phyloP scores from a whole-genome alignment of 1,284 basidiomycete species.

The Cutaneotrichosporon arboriforme region DNA sequence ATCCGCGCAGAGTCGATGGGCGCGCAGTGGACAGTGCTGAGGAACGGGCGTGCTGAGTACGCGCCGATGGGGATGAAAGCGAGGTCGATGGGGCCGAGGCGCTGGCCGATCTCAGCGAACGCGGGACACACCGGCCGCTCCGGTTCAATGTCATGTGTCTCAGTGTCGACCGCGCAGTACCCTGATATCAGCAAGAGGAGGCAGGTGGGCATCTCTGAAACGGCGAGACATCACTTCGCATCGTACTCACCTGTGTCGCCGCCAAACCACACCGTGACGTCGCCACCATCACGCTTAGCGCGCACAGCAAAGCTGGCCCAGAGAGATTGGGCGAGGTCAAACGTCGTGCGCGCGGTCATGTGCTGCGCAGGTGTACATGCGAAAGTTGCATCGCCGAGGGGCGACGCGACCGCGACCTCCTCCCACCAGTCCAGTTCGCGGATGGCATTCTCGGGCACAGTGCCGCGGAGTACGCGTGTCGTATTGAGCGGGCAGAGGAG shows the following conservation, averaged over 20 bases:
- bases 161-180: constrained; percentile 50
- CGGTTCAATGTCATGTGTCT: constrained; percentile 41
- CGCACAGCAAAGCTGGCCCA: constrained; percentile 61
- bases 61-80: constrained; percentile 65
- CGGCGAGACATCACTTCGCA: too few species aligned
- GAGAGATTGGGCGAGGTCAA: constrained; percentile 55
- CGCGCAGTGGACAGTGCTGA: constrained; percentile 58
- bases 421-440: constrained; percentile 71
- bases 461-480: constrained; percentile 50
- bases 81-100: constrained; percentile 56
- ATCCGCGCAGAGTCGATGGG: constrained; percentile 62
- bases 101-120: constrained; percentile 26
- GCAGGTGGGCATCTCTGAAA: too few species aligned
- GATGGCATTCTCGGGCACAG: constrained; percentile 44
- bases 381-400: constrained; percentile 26
- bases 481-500: constrained; percentile 63
- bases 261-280: constrained; percentile 56
- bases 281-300: constrained; percentile 10
- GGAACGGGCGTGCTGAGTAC: constrained; percentile 57
- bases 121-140: constrained; percentile 48
- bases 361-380: constrained; percentile 51
- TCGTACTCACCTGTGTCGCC: constrained; percentile 63
- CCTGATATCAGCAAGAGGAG: constrained; percentile 20
- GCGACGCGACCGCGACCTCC: constrained; percentile 3
- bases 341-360: constrained; percentile 52